Evolutionary conservation across 768 basidiomycete genomes (phyloP), one percentile per base, ranked within the genome.

Genomic region (Lactarius tabidus): DNA sequence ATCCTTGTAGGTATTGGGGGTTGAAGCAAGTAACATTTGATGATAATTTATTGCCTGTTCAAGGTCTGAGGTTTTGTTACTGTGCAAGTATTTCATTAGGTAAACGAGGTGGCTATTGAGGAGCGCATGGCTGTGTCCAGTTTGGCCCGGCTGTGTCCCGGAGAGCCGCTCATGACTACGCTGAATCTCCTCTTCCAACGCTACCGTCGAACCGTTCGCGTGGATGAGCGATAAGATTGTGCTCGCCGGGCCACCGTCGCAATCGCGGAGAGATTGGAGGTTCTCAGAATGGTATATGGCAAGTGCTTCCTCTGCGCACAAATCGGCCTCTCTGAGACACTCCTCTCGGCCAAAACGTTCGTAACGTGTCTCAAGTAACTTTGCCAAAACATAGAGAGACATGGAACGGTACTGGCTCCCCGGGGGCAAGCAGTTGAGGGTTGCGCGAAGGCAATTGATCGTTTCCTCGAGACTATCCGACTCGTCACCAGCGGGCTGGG

Each of bases 121-220:
- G n/a, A 55, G 38, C 5, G 43, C 45, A 10, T 28, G 10, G 2
- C 6, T 35, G 35, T 63, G n/a, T 31, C 36, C 45, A 41, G 17
- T 7, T 26, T 58, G 41, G 8, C 48, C 28, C 14, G 62, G 45
- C 18, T 38, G 36, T 8, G 28, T 39, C 18, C 29, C 17, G 23
- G 35, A 33, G 8, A 51, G 62, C 20, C 45, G 29, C 18, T 41
- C 35, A 33, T 41, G 26, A 38, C 43, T 58, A 39, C 4, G 36
- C n/a, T 43, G 56, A 28, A 57, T 51, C 6, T 63, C 62, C 18
- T 57, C 33, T 31, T 52, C 57, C 36, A 63, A 52, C 6, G 41
- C 56, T 12, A 56, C 48, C 3, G 12, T 58, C 36, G 62, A 57
- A 15, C 7, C 17, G 7, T 23, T 15, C 7, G 62, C 45, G 29